Base-by-base conservation (phyloP, 1,139 yeast species). In the Tardiomyces blankii region DNA sequence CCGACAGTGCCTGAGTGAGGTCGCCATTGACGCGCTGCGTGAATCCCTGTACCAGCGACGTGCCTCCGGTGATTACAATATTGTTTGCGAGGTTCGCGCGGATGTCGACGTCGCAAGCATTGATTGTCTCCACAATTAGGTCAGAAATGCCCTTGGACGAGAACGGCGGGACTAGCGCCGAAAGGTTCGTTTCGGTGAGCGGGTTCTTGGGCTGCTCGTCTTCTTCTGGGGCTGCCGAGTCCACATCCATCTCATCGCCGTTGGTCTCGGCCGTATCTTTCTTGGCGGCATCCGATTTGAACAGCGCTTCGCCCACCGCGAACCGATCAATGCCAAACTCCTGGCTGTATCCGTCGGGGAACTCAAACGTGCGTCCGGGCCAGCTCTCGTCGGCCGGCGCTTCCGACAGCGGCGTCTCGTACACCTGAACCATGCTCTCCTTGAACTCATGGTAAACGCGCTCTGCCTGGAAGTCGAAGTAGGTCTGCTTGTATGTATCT, bases 81-180 rank as follows among this genome's bases (percentile, higher is more conserved):
- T 91, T 91, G 64, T 89, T 93, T 1, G 96, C 96, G 35, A 89
- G 72, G 44, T 88, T 83, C 1, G 97, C 86, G 47, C 96, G 74
- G 50, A 89, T 73, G 65, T 91, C 99, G 27, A 89, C 91, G 63
- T 91, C 98, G 78, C 79, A 55, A 1, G 70, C 61, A 42, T 64
- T 62, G 47, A 91, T 70, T 3, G 89, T 77, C 45, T 81, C 78
- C 28, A 84, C 73, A 28, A 88, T 77, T 51, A 91, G 69, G 51
- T 78, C 82, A 0, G 87, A 75, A 18, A 89, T 59, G 1, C 95
- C 95, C 53, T 40, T 40, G 5, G 46, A 3, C 18, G 39, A 39
- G 16, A 18, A 30, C 23, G 35, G 32, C 6, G 44, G 40, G 4
- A 43, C 33, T 5, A 4, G 39, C 11, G 30, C 23, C 35, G 27